Evolutionary conservation across 192 early-diverging fungal species (phyloP).

Genomic region (Funneliformis geosporum): DNA sequence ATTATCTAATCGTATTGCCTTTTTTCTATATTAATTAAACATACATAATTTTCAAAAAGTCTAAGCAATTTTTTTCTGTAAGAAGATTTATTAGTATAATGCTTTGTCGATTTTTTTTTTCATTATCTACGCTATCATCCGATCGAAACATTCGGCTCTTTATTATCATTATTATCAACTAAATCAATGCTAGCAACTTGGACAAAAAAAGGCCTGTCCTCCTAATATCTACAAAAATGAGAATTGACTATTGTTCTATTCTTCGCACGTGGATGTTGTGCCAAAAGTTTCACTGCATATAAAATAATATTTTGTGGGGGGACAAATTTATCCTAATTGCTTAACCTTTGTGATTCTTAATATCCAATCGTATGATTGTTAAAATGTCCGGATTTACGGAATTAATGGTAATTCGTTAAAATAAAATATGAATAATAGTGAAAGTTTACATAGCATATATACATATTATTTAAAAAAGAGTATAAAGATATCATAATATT

Average conservation of each 20-base stretch:
- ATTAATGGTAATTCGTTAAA: no score
- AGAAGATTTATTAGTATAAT: background rate
- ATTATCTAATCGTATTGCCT: background rate
- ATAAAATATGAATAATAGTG: no score
- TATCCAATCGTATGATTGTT: no score
- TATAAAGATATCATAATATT: no score
- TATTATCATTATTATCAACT: background rate
- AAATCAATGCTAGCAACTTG: background rate
- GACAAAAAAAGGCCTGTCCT: no score
- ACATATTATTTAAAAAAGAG: no score
- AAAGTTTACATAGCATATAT: no score
- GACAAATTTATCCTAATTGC: slow-evolving; percentile 1
- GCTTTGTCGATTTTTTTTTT: background rate
- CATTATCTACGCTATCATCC: background rate
- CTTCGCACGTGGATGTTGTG: background rate
- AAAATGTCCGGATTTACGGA: no score
- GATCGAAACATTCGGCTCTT: background rate
- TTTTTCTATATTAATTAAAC: no score
- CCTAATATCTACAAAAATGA: background rate
- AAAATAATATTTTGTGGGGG: background rate
- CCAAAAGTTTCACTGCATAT: background rate
- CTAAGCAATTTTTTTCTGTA: background rate
- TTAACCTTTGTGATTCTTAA: no score
- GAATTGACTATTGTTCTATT: background rate
- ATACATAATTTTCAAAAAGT: no score